Conservation (phyloP, 768 basidiomycete species). For the Dictyophora rubrovolvata region DNA sequence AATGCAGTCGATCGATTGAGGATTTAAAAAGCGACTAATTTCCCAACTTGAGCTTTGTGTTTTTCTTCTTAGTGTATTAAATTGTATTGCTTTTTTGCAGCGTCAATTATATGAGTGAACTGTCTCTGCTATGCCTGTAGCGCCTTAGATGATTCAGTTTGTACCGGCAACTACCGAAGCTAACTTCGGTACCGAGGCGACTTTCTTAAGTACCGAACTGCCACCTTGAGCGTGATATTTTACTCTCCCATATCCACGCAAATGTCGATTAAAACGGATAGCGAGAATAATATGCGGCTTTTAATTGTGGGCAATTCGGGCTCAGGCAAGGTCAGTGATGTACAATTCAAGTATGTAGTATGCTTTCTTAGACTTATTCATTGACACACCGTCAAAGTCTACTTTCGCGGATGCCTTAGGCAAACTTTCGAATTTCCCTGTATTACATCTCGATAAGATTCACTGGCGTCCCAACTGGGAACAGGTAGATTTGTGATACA, state of each 20-base stretch:
- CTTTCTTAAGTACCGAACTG: too few relatives aligned
- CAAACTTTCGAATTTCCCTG: not conserved
- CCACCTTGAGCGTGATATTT: not conserved
- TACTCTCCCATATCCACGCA: not conserved
- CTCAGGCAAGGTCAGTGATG: not conserved
- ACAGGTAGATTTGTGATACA: not conserved
- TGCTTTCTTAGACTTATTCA: not conserved
- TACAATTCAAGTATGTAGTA: not conserved
- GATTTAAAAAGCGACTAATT: too few relatives aligned
- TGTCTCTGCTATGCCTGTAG: too few relatives aligned
- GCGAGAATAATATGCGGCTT: slow-evolving; percentile 4
- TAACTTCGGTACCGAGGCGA: too few relatives aligned
- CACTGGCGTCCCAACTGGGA: slow-evolving; percentile 3
- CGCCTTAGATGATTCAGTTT: too few relatives aligned
- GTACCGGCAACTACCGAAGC: too few relatives aligned
- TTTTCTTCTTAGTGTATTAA: not conserved
- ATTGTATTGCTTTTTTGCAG: not conserved
- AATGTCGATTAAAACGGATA: not conserved
- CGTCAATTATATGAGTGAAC: too few relatives aligned
- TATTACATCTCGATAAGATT: not conserved
- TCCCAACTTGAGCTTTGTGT: not conserved
- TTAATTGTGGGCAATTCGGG: slow-evolving; percentile 6
- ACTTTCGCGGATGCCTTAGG: not conserved
- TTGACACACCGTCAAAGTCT: not conserved
- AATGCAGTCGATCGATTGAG: too few relatives aligned